Percentiles rank a stretch among this genome's conserved stretches.
Conservation (phyloP, 345 rosid species). For the Hypericum perforatum region DNA sequence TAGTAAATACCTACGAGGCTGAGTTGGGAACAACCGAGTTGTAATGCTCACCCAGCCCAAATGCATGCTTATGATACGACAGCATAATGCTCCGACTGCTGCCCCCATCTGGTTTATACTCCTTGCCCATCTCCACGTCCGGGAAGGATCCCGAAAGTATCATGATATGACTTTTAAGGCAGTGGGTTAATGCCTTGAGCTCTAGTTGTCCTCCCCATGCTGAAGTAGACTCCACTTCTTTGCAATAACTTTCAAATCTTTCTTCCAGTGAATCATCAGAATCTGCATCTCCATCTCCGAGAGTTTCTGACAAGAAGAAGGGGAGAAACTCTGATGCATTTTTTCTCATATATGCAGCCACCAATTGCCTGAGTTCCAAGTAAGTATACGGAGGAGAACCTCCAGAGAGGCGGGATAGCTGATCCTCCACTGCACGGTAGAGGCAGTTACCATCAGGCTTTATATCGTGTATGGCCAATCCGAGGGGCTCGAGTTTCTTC, state of each 20-base stretch:
- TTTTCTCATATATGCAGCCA: constrained; percentile 69
- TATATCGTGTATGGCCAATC: constrained; percentile 56
- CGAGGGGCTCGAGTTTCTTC: constrained; percentile 52
- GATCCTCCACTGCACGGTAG: constrained; percentile 84
- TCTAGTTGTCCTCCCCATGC: constrained; percentile 71
- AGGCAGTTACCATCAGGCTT: constrained; percentile 94
- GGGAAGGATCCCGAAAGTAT: constrained; percentile 57
- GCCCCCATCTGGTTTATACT: constrained; percentile 30
- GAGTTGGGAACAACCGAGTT: constrained; percentile 39
- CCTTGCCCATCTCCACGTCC: constrained; percentile 72
- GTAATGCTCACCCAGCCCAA: constrained; percentile 62
- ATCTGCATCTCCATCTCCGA: constrained; percentile 17
- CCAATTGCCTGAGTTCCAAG: constrained; percentile 69
- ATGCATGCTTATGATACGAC: constrained; percentile 61
- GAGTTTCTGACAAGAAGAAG: constrained; percentile 36
- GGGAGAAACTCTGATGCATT: constrained; percentile 51
- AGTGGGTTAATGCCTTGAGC: constrained; percentile 55
- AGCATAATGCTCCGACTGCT: constrained; percentile 22
- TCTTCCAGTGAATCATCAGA: constrained; percentile 25
- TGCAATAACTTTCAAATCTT: constrained; percentile 47
- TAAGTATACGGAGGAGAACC: constrained; percentile 56
- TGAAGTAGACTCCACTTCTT: constrained; percentile 55
- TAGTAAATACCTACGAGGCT: background rate
- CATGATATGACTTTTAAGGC: constrained; percentile 40
- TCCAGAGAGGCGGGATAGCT: constrained; percentile 48